Conservation (phyloP, 192 early-diverging fungal species). For the Umbelopsis isabellina region DNA sequence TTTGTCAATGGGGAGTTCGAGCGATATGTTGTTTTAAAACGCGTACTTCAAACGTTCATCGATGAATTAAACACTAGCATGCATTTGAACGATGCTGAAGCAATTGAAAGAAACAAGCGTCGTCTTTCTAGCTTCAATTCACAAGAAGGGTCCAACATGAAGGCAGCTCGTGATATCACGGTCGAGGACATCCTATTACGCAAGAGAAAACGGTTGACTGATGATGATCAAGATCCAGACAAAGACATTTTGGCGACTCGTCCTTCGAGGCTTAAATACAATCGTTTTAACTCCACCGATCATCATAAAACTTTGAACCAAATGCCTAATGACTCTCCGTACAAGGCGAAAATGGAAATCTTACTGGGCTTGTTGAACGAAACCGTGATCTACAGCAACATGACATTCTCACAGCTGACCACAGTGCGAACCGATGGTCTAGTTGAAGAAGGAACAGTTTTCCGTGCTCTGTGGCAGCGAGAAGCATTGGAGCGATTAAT, state of each 20-base stretch:
- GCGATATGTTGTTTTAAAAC: conserved; percentile 28
- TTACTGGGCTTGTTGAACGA: conserved; percentile 21
- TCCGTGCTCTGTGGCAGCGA: conserved; percentile 41
- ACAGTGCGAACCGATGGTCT: conserved; percentile 35
- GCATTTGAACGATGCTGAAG: conserved; percentile 10
- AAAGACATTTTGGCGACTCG: conserved; percentile 1
- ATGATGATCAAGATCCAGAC: not conserved
- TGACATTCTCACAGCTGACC: conserved; percentile 40
- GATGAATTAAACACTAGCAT: not conserved
- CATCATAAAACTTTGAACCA: not conserved
- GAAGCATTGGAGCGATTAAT: conserved; percentile 38
- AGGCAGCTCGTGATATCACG: not conserved
- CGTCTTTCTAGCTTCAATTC: not conserved
- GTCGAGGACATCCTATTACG: not conserved
- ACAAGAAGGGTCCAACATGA: not conserved
- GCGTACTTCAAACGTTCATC: conserved; percentile 30
- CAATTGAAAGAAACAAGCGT: conserved; percentile 13
- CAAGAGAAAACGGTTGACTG: not conserved
- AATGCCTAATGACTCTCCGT: not conserved
- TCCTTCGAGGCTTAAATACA: not conserved
- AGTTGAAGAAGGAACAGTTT: conserved; percentile 38
- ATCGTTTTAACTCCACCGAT: too few species aligned
- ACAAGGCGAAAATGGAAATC: not conserved
- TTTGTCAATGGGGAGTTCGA: conserved; percentile 38
- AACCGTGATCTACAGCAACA: conserved; percentile 40